Evolutionary conservation across 495 filamentous ascomycete species (phyloP).

Genomic region (Astrothelium macrocarpum): DNA sequence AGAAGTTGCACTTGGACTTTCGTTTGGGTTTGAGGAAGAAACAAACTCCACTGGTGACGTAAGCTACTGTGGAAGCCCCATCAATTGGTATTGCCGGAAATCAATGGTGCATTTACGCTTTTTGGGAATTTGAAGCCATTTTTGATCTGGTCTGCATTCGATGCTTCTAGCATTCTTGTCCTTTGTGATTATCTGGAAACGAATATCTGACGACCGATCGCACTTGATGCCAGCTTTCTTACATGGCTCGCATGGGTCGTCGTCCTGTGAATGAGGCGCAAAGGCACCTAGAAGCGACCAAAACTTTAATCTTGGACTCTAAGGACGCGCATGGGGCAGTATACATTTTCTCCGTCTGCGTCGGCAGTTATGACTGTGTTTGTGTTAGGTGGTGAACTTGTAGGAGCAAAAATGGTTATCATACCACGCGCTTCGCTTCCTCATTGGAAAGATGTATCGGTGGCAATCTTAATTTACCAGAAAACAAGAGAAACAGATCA

Average conservation of each 20-base stretch:
- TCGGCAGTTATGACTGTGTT: background rate
- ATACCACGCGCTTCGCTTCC: too few relatives aligned
- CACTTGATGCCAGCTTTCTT: background rate
- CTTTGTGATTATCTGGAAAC: background rate
- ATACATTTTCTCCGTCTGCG: background rate
- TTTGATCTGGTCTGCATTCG: background rate
- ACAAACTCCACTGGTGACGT: background rate
- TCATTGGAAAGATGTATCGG: too few relatives aligned
- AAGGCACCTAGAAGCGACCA: background rate
- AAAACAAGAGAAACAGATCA: too few relatives aligned
- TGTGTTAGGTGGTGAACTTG: too few relatives aligned
- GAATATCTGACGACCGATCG: background rate
- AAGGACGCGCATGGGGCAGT: background rate
- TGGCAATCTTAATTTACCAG: too few relatives aligned
- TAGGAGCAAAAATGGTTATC: too few relatives aligned
- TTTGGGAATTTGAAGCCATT: background rate
- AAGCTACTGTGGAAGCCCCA: background rate
- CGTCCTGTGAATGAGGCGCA: background rate
- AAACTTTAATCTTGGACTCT: background rate
- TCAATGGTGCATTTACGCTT: background rate
- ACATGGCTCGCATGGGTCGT: background rate
- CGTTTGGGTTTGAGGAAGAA: background rate
- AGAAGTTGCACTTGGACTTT: background rate
- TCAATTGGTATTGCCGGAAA: too few relatives aligned
- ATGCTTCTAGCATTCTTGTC: background rate